Evolutionary conservation across 495 filamentous ascomycete species (phyloP), one percentile per base, ranked within the genome.

Genomic region (Halenospora varia): DNA sequence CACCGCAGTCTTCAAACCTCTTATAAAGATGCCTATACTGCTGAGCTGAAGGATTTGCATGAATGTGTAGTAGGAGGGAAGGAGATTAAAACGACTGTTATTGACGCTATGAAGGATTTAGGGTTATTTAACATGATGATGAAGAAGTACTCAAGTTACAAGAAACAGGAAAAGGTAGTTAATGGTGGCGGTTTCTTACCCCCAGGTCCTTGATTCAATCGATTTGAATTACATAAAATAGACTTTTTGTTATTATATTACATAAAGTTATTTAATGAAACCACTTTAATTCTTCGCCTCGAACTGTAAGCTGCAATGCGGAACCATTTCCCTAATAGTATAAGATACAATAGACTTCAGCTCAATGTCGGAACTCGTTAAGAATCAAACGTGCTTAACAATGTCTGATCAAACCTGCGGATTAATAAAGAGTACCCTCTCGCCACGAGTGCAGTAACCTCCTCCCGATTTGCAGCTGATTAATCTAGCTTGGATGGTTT

Each of bases 21-120:
- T 4, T 81, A 73, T 62, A 76, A 81, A 47, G 81, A 85, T 53
- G 65, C 82, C 3, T 84, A 79, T 61, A 72, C 70, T 50, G 65
- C 69, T 1, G 78, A 84, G 64, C 65, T 83, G 57, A 65, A 66
- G 57, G 73, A 75, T 47, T 52, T 85, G 61, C 71, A 81, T 63
- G 67, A 67, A 2, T 77, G 75, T 59, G 54, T 82, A 3, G 60
- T 66, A 6, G 64, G 74, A 15, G 74, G 69, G 0, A 70, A 63
- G 56, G 10, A 56, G 49, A 70, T 71, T 13, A 83, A 82, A 66
- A 85, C 82, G 2, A 78, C 70, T 2, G 67, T 70, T 2, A 59
- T 67, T 24, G 80, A 84, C 73, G 75, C 79, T 1, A 22, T 70
- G 48, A 63, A 75, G 59, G 82, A 86, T 69, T 57, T 82, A 48